These are phyloP conservation scores for Jackrogersella minutella DNA, from an alignment of 495 filamentous ascomycete genomes.

Conservation along the genomic window DNA sequence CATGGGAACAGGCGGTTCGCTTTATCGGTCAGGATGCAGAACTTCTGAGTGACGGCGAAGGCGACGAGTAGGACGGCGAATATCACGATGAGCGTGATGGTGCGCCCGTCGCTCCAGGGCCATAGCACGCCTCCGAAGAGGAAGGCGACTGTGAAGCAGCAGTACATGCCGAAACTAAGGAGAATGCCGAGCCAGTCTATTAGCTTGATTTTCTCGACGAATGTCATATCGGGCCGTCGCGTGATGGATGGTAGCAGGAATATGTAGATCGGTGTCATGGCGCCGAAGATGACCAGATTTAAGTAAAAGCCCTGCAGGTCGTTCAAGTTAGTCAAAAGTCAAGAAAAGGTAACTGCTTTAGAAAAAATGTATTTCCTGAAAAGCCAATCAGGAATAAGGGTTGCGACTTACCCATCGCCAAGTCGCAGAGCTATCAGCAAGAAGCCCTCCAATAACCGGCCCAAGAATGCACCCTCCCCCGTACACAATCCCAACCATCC, in stretches of 20 bases:
- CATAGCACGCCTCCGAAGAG: slow-evolving; percentile 64
- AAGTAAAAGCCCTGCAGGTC: slow-evolving; percentile 63
- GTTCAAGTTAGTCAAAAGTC: no score
- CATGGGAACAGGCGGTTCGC: slow-evolving; percentile 62
- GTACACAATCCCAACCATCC: slow-evolving; percentile 50
- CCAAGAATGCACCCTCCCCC: slow-evolving; percentile 58
- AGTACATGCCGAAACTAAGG: slow-evolving; percentile 54
- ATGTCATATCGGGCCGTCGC: neutral
- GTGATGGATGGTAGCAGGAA: neutral
- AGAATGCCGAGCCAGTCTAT: slow-evolving; percentile 54
- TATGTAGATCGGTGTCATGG: neutral
- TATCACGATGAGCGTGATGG: slow-evolving; percentile 63
- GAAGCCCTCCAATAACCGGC: slow-evolving; percentile 66
- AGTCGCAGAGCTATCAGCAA: slow-evolving; percentile 53
- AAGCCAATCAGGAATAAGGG: no score
- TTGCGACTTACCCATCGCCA: slow-evolving; percentile 56
- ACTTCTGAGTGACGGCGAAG: slow-evolving; percentile 61
- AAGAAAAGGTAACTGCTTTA: no score
- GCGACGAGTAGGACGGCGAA: slow-evolving; percentile 60
- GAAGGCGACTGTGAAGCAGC: slow-evolving; percentile 59
- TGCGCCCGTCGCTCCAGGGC: slow-evolving; percentile 59
- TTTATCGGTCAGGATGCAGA: slow-evolving; percentile 57
- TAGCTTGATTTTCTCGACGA: neutral
- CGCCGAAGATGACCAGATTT: slow-evolving; percentile 45
- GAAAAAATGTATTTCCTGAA: no score